A percentile compares a stretch with the other conserved stretches of the same genome.
phyloP scores from a whole-genome alignment of 257 asterid species.

The Solanum piurae region DNA sequence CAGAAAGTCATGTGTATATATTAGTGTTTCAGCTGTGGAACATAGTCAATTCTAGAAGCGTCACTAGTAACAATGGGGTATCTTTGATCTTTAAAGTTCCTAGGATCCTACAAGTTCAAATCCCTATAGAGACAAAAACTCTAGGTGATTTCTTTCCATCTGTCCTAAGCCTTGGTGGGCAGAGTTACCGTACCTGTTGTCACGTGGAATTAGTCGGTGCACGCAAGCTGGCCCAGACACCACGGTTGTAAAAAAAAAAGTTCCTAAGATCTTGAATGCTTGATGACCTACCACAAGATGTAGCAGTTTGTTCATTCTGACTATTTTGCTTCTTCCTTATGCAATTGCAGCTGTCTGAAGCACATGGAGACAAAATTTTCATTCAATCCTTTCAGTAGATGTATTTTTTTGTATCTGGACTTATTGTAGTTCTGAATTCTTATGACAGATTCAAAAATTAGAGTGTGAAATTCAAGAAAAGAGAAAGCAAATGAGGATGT shows the following conservation, averaged over 20 bases:
- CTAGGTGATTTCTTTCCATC: not conserved
- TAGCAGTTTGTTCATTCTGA: not conserved
- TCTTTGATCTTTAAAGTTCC: not conserved
- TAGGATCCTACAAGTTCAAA: not conserved
- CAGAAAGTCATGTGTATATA: not conserved
- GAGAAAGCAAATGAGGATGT: slow-evolving; percentile 61
- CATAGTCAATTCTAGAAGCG: not conserved
- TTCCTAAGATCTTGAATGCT: not conserved
- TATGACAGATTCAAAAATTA: slow-evolving; percentile 62
- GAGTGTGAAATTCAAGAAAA: slow-evolving; percentile 86
- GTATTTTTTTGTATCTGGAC: not conserved
- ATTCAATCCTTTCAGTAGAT: not conserved
- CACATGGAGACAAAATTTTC: not conserved
- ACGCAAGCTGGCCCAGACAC: not conserved
- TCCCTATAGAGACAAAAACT: not conserved
- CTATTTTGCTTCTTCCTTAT: not conserved
- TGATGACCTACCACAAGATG: not conserved
- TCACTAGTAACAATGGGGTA: not conserved
- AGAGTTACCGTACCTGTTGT: not conserved
- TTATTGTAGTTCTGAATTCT: not conserved
- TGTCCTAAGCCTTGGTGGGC: not conserved
- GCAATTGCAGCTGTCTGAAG: not conserved
- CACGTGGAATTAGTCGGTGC: not conserved
- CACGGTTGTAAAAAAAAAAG: not conserved
- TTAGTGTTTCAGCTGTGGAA: not conserved